Evolutionary conservation across 2,329 filamentous ascomycete genomes (phyloP).

Genomic region (Epichloe elymi): DNA sequence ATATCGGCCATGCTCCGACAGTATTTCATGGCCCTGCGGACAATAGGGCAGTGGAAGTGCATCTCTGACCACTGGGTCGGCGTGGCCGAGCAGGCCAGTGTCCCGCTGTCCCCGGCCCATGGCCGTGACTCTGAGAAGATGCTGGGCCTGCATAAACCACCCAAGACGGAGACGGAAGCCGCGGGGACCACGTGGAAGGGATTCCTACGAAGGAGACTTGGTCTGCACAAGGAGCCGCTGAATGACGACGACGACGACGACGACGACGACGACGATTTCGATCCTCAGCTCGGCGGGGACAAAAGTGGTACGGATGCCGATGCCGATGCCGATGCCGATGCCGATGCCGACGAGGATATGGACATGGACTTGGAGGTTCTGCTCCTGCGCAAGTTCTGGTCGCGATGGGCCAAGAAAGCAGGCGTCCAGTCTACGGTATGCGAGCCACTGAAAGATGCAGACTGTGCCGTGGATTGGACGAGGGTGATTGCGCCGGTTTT

Average conservation of each 20-base stretch:
- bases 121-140: conserved; percentile 24
- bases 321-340: not conserved
- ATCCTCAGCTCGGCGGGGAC: conserved; percentile 11
- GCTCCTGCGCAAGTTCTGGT: conserved; percentile 54
- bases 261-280: conserved; percentile 24
- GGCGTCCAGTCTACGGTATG: conserved; percentile 42
- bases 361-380: conserved; percentile 43
- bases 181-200: conserved; percentile 20
- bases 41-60: conserved; percentile 66
- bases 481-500: conserved; percentile 63
- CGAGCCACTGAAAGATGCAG: conserved; percentile 44
- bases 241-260: conserved; percentile 25
- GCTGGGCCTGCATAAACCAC: conserved; percentile 9
- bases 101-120: conserved; percentile 13
- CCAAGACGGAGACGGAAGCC: conserved; percentile 7
- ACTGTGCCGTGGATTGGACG: conserved; percentile 61
- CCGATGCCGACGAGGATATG: conserved; percentile 14
- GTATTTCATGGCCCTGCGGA: conserved; percentile 79
- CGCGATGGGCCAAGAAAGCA: conserved; percentile 60
- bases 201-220: conserved; percentile 24
- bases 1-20: conserved; percentile 79
- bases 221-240: conserved; percentile 19
- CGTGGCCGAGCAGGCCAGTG: conserved; percentile 49
- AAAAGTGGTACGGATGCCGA: conserved; percentile 15
- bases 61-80: conserved; percentile 57